A percentile compares a stretch with the other conserved stretches of the same genome.
These are phyloP conservation scores for Achlya hypogyna DNA, from an alignment of 352 stramenopile species.

Conservation along the genomic window DNA sequence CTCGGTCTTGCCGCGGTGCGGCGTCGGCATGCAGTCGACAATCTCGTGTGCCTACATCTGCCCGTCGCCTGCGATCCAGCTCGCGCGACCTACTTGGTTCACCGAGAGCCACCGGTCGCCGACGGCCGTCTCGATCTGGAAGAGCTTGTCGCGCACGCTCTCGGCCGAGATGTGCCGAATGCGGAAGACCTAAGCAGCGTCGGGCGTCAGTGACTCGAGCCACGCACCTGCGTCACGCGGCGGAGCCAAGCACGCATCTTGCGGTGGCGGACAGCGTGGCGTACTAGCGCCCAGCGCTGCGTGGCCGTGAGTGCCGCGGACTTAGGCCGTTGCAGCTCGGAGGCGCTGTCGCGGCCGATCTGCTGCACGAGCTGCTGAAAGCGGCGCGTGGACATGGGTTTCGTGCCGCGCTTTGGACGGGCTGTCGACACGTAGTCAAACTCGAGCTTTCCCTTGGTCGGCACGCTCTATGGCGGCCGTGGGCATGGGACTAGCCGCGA, in stretches of 20 bases:
- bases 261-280: conserved; percentile 1
- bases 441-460: conserved; percentile 57
- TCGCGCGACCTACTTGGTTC: background rate
- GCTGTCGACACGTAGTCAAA: conserved; percentile 87
- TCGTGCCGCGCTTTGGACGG: conserved; percentile 49
- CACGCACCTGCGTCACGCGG: background rate
- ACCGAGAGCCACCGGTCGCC: conserved; percentile 64
- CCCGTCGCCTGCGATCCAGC: background rate
- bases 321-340: background rate
- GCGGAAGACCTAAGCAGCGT: conserved; percentile 9
- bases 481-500: background rate
- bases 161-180: conserved; percentile 35
- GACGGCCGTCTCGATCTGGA: conserved; percentile 71
- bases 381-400: conserved; percentile 48
- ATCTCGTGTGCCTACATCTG: conserved; percentile 56
- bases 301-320: background rate
- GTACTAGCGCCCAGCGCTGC: conserved; percentile 10
- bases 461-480: conserved; percentile 28
- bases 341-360: conserved; percentile 6
- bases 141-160: conserved; percentile 52
- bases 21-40: conserved; percentile 56
- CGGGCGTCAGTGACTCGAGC: background rate
- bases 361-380: conserved; percentile 63
- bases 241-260: conserved; percentile 13
- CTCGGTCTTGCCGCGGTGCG: conserved; percentile 49